Percentiles rank a stretch among this genome's conserved stretches.
Conservation (phyloP, 768 basidiomycete species). For the Lactifluus subvellereus region DNA sequence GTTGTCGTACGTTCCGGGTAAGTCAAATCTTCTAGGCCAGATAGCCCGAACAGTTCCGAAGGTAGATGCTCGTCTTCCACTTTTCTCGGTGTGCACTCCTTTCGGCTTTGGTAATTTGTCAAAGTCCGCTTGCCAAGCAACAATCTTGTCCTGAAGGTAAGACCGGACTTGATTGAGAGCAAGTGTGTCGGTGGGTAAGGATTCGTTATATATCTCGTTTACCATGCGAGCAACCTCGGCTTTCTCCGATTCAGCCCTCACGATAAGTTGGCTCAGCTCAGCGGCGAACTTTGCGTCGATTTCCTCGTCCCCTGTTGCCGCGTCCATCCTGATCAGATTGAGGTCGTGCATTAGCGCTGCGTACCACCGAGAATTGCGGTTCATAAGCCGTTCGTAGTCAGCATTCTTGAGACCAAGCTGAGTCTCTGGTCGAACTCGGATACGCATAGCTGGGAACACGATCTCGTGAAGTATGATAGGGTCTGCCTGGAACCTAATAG, state of each 20-base stretch:
- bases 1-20: constrained; percentile 48
- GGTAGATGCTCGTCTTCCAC: constrained; percentile 47
- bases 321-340: constrained; percentile 70
- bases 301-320: constrained; percentile 72
- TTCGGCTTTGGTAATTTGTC: constrained; percentile 75
- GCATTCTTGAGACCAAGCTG: constrained; percentile 86
- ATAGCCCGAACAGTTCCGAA: constrained; percentile 68
- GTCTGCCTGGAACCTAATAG: constrained; percentile 84
- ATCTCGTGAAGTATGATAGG: constrained; percentile 78
- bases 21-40: constrained; percentile 59
- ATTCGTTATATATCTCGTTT: constrained; percentile 74
- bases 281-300: constrained; percentile 55
- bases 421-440: constrained; percentile 80
- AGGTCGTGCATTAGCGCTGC: constrained; percentile 69
- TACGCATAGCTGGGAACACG: constrained; percentile 81
- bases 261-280: constrained; percentile 62
- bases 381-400: constrained; percentile 77
- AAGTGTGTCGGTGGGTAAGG: constrained; percentile 76
- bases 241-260: constrained; percentile 67
- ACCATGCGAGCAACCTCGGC: constrained; percentile 68
- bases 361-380: constrained; percentile 70
- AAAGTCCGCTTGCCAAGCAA: constrained; percentile 95
- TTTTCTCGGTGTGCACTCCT: constrained; percentile 43
- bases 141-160: constrained; percentile 86
- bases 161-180: constrained; percentile 82